Conservation (phyloP, 805 yeast genomes). For the Candida ipomoeae region DNA sequence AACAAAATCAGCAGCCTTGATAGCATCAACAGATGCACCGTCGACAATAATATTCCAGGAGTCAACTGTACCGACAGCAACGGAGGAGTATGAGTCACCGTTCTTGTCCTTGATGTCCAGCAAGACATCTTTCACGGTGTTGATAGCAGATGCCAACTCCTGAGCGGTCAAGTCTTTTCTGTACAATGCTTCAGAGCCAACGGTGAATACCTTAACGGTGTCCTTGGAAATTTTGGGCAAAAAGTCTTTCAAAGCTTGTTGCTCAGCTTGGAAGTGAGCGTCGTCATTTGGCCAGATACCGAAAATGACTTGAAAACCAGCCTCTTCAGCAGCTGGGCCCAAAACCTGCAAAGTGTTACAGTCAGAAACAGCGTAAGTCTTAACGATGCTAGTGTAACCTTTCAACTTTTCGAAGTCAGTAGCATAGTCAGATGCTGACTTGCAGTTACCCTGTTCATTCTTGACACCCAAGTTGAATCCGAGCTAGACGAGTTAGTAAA, state of each 20-base stretch:
- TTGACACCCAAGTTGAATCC: constrained; percentile 76
- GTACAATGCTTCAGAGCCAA: constrained; percentile 95
- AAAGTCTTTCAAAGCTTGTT: constrained; percentile 61
- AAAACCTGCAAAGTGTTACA: constrained; percentile 82
- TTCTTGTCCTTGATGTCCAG: constrained; percentile 65
- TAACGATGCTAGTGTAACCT: constrained; percentile 59
- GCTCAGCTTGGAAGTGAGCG: constrained; percentile 69
- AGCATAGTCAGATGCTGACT: constrained; percentile 64
- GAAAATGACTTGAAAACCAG: constrained; percentile 69
- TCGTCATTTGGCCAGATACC: constrained; percentile 96
- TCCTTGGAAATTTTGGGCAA: constrained; percentile 69
- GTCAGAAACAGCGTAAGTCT: constrained; percentile 90
- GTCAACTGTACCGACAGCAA: constrained; percentile 89
- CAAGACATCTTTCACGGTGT: constrained; percentile 56
- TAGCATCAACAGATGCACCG: constrained; percentile 64
- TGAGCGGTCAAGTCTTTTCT: constrained; percentile 79
- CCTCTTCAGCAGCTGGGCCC: constrained; percentile 81
- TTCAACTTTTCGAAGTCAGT: constrained; percentile 60
- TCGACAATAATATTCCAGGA: constrained; percentile 93
- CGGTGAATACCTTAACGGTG: constrained; percentile 72
- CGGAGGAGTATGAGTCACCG: constrained; percentile 69
- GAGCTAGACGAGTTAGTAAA: constrained; percentile 16
- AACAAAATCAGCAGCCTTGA: constrained; percentile 77
- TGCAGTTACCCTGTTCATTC: constrained; percentile 71
- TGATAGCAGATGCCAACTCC: constrained; percentile 65